phyloP scores from a whole-genome alignment of 208 protist species.

The Spongospora subterranea region DNA sequence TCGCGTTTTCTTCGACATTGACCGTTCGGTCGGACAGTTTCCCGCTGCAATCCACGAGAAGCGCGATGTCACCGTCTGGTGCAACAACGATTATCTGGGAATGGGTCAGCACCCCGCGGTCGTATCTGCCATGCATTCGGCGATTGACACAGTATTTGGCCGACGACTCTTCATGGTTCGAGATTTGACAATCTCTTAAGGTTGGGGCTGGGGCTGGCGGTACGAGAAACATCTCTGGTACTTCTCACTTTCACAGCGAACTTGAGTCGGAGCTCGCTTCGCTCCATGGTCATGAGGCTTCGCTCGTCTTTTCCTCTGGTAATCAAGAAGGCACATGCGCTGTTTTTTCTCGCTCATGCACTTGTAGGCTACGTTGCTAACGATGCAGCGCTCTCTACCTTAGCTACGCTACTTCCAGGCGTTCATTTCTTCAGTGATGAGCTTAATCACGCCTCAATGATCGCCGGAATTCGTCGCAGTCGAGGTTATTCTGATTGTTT shows the following conservation, averaged over 20 bases:
- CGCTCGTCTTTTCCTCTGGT: constrained; percentile 89
- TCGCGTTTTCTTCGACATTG: constrained; percentile 65
- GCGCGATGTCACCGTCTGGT: constrained; percentile 82
- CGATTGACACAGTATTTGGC: constrained; percentile 63
- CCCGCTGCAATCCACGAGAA: constrained; percentile 59
- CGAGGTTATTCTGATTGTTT: constrained; percentile 63
- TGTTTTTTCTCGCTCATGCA: background rate
- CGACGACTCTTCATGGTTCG: background rate
- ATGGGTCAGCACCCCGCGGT: constrained; percentile 82
- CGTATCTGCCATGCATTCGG: constrained; percentile 72
- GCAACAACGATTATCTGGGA: constrained; percentile 86
- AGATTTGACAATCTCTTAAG: background rate
- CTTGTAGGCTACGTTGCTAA: constrained; percentile 86
- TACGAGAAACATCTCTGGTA: constrained; percentile 63
- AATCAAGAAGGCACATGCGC: background rate
- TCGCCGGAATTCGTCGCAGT: constrained; percentile 88
- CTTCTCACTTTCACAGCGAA: constrained; percentile 72
- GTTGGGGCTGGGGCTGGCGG: constrained; percentile 74
- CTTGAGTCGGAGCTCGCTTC: constrained; percentile 89
- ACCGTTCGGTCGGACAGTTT: constrained; percentile 55
- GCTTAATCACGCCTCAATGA: constrained; percentile 96
- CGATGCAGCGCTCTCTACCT: constrained; percentile 82
- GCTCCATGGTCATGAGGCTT: constrained; percentile 89
- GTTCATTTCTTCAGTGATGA: constrained; percentile 87
- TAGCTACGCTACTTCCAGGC: constrained; percentile 75